Evolutionary conservation across 2,329 filamentous ascomycete species (phyloP), one percentile per base, ranked within the genome.

Genomic region (Pseudocercospora eumusae): DNA sequence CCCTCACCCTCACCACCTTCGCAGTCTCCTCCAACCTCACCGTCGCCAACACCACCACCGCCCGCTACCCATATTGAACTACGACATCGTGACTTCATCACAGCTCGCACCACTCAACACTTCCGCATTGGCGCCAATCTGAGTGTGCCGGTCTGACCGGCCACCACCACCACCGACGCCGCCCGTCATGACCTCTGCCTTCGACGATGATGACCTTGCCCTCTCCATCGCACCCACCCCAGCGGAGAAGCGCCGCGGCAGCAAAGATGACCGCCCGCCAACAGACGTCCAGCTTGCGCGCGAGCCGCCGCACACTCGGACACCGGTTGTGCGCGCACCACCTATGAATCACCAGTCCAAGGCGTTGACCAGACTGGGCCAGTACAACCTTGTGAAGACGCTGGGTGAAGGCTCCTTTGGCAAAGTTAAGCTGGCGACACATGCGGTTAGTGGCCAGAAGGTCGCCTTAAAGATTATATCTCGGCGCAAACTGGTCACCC

Each of bases 381-480:
- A 93, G 77, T 99, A 99, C 81, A 90, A 90, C 71, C 88, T 97
- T 61, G 83, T 96, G 70, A 89, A 88, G 75, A 97, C 93, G 15
- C 84, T 99, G 13, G 95, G 95, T 60, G 95, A 99, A 79, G 95
- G 95, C 52, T 97, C 93, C 2, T 99, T 99, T 76, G 95, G 95
- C 71, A 99, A 99, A 81, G 95, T 99, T 76, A 98, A 98, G 82
- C 86, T 99, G 71, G 95, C 95, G 21, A 90, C 93, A 45, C 95
- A 99, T 75, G 88, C 92, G 72, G 88, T 92, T 69, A 98, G 91
- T 69, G 91, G 91, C 67, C 93, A 98, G 77, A 91, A 97, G 80
- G 95, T 99, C 56, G 95, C 95, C 27, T 84, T 99, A 74, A 99
- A 99, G 83, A 97, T 98, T 74, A 99, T 99, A 73, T 91, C 92